A percentile compares a stretch with the other conserved stretches of the same genome.
Evolutionary conservation across 768 basidiomycete species (phyloP).

Genomic region (Filobasidium wieringae): DNA sequence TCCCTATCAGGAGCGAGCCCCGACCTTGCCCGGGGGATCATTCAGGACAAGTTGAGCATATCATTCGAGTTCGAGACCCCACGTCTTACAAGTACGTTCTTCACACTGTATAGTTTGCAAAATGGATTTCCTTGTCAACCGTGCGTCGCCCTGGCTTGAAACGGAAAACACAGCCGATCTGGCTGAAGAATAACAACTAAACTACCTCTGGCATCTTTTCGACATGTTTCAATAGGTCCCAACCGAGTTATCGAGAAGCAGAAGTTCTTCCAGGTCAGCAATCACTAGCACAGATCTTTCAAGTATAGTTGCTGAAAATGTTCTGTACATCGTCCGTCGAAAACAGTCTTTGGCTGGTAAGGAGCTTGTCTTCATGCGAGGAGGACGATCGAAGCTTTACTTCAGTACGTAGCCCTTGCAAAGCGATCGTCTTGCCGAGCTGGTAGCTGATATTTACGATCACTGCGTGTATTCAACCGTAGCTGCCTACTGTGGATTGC

Average conservation of each 20-base stretch:
- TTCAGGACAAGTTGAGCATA: too few species aligned
- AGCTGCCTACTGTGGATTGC: neutral
- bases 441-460: too few species aligned
- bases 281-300: too few species aligned
- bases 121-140: constrained; percentile 9
- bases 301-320: too few species aligned
- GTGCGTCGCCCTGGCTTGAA: neutral
- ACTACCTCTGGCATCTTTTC: neutral
- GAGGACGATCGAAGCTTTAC: constrained; percentile 6
- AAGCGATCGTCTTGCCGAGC: too few species aligned
- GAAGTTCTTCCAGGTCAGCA: neutral
- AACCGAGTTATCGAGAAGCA: constrained; percentile 11
- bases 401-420: constrained; percentile 4
- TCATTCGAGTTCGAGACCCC: too few species aligned
- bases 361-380: constrained; percentile 6
- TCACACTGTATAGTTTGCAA: too few species aligned
- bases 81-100: too few species aligned
- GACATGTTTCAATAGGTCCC: neutral
- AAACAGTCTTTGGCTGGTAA: neutral
- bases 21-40: too few species aligned
- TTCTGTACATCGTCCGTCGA: too few species aligned
- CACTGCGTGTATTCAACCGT: too few species aligned
- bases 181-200: neutral
- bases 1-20: too few species aligned
- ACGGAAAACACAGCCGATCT: neutral